Base-by-base conservation (phyloP, 2,329 filamentous ascomycete genomes). In the Chaetomium olivaceum region DNA sequence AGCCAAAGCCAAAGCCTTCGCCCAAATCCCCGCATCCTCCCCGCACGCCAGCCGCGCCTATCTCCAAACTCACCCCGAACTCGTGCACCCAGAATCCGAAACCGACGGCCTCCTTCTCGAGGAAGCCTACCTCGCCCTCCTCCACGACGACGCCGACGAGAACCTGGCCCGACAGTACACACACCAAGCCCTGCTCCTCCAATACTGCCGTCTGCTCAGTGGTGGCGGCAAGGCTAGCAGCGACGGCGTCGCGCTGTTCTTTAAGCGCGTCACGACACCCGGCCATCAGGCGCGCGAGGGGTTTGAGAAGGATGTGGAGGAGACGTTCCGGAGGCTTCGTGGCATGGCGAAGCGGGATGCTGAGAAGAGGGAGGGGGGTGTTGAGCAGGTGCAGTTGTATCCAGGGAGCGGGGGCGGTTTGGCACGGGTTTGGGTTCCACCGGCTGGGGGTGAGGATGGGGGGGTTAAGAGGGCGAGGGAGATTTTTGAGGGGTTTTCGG, bases 21-120 rank as follows among this genome's bases (percentile, higher is more conserved):
- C 58, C 21, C 58, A 61, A 25, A 52, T 61, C 58, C n/a, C n/a
- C 1, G 19, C 46, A 9, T 61, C 58, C 29, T 21, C 52, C 58
- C 43, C 52, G 31, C 58, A 31, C n/a, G 58, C 58, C 48, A 61
- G 58, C 19, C 58, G 12, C n/a, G 29, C 52, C 2, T 52, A 61
- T 7, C 48, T 61, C 31, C n/a, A 4, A 2, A 54, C 48, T 0
- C 46, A 61, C 48, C 58, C 58, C 11, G 48, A 43, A n/a, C 9
- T 61, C 8, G n/a, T 52, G 7, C 54, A 56, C 8, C 8, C 43
- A 4, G 31, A 39, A 31, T 61, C 58, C 7, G 48, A 39, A 3
- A 36, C 11, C 4, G 25, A 51, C 27, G 46, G 58, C 16, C 21
- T 60, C 9, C 16, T 60, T 0, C 7, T 33, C 25, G 58, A 60